phyloP scores from a whole-genome alignment of 345 rosid species.

The Eucalyptus regnans region DNA sequence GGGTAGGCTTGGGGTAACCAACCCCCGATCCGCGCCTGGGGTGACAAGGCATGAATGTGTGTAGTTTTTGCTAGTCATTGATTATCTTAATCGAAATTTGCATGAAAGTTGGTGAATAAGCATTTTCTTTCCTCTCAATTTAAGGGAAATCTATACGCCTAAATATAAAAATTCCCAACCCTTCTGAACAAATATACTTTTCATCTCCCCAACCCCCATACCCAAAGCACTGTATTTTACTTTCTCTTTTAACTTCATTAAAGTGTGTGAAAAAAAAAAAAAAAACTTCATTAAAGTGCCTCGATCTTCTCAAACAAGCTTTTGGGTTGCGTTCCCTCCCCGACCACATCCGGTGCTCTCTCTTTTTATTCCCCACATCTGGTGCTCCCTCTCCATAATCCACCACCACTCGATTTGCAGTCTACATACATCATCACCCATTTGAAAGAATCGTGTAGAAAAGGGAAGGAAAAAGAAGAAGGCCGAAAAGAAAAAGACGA shows the following conservation, averaged over 20 bases:
- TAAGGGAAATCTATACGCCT: background rate
- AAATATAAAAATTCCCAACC: background rate
- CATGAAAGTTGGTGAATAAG: background rate
- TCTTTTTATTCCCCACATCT: background rate
- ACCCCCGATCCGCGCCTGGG: too few relatives aligned
- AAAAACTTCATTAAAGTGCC: background rate
- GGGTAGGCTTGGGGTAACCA: too few relatives aligned
- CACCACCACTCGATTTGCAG: background rate
- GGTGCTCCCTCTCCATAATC: background rate
- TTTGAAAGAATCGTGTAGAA: background rate
- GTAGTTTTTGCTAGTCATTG: too few relatives aligned
- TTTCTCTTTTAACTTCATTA: background rate
- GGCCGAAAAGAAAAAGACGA: background rate
- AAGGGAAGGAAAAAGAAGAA: background rate
- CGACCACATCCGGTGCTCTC: background rate
- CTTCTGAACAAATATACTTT: background rate
- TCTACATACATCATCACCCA: background rate
- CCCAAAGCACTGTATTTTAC: background rate
- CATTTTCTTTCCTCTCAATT: background rate
- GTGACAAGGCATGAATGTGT: background rate
- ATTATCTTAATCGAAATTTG: too few relatives aligned
- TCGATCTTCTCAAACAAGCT: background rate
- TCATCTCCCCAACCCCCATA: background rate
- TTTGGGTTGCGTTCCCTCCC: background rate
- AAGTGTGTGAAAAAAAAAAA: background rate